Conservation (phyloP, 2,329 filamentous ascomycete species). For the Botryotinia calthae region DNA sequence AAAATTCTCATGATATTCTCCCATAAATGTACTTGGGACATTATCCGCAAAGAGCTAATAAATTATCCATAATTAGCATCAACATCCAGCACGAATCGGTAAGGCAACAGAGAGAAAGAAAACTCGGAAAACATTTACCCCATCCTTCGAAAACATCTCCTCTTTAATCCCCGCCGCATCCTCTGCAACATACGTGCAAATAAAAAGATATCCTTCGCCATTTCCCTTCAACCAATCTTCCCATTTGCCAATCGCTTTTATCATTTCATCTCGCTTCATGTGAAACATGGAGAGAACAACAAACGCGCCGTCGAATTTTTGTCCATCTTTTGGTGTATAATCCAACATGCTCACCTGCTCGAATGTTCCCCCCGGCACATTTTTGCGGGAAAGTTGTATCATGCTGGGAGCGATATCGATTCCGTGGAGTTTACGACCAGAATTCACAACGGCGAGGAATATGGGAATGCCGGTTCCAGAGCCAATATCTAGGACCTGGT, state of each 20-base stretch:
- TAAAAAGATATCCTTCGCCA: background rate
- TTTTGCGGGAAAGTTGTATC: background rate
- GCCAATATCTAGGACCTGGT: background rate
- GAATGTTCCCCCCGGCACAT: background rate
- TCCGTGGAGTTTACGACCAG: background rate
- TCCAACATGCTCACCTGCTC: background rate
- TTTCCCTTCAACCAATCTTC: background rate
- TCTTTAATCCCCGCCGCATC: background rate
- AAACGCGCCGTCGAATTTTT: background rate
- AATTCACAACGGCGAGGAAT: background rate
- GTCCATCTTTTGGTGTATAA: background rate
- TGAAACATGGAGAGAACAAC: background rate
- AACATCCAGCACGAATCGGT: background rate
- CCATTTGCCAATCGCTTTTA: background rate
- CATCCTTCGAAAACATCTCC: background rate
- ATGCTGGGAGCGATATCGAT: background rate
- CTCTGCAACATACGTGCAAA: background rate
- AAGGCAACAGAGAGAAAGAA: too few relatives aligned
- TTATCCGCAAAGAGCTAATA: background rate
- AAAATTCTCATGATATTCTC: background rate
- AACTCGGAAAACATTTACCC: background rate
- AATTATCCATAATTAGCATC: background rate
- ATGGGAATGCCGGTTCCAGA: background rate
- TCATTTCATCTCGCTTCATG: background rate
- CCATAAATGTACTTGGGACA: background rate